Base-by-base conservation (phyloP, 2,329 filamentous ascomycete genomes). In the Beauveria medogensis region DNA sequence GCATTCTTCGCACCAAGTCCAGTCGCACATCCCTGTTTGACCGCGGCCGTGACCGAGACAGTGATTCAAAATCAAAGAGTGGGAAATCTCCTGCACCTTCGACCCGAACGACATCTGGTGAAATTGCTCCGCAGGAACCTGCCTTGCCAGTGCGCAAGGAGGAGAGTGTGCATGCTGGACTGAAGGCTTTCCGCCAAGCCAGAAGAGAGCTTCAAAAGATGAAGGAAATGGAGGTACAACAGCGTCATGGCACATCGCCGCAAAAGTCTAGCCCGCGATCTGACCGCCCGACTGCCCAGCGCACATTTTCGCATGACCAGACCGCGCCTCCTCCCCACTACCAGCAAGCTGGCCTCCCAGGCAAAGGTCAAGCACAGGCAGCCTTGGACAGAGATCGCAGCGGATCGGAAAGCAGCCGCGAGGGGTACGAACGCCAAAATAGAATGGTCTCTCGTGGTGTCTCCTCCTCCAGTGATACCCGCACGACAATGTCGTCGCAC, bases 11-110 rank as follows among this genome's bases (percentile, higher is more conserved):
- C 63, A 73, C 81, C 24, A 90, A 89, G 72, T 81, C 85, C 3
- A 92, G 89, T 69, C 79, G 82, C 22, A 85, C 87, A 16, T 89
- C 88, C 3, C 74, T 91, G 28, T 76, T 80, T 28, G 81, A 81
- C 20, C 72, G 78, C 53, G 76, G 75, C 48, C 71, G 74, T 20
- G 79, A 82, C 12, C 70, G 71, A 28, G 71, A 77, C 26, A 67
- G 61, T 20, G 78, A 75, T 1, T 66, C 68, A 7, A 73, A 73
- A 9, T 72, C 78, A 2, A 89, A 86, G 68, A 75, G 81, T 0
- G 80, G 82, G 70, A 74, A 77, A 64, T 75, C 71, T 44, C 74
- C 72, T 14, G 69, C 76, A 2, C 71, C 76, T 1, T 77, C 75
- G 12, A 73, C 77, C 3, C 67, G 68, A 14, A 78, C 75, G 63